These are phyloP conservation scores for Petunia hybrid DNA, from an alignment of 305 asterid species.

Conservation along the genomic window DNA sequence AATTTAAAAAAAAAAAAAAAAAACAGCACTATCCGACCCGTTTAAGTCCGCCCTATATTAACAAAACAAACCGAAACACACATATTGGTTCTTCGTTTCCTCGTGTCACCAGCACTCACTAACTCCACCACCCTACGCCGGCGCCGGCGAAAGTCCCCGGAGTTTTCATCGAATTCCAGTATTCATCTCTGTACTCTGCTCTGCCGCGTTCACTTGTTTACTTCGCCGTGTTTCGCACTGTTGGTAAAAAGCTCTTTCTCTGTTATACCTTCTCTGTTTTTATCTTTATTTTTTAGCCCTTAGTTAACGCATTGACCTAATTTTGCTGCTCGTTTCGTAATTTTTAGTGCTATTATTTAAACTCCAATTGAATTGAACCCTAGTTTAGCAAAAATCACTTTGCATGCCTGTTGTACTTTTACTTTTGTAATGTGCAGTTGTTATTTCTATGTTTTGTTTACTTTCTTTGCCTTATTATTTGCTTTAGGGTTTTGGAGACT, in stretches of 20 bases:
- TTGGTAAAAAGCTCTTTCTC: slow-evolving; percentile 19
- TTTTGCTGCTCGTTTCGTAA: background rate
- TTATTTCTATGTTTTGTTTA: background rate
- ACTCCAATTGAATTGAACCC: slow-evolving; percentile 26
- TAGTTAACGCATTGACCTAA: background rate
- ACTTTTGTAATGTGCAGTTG: slow-evolving; percentile 20
- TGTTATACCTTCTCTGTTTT: background rate
- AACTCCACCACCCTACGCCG: background rate
- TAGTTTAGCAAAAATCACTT: background rate
- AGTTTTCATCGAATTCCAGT: slow-evolving; percentile 13
- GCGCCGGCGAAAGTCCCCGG: background rate
- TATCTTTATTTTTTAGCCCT: background rate
- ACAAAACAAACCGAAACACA: slow-evolving; percentile 21
- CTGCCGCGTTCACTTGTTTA: background rate
- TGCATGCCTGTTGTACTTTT: slow-evolving; percentile 12
- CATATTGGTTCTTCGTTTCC: background rate
- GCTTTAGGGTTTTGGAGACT: slow-evolving; percentile 17
- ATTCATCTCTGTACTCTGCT: background rate
- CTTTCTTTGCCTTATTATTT: background rate
- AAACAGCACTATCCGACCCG: background rate
- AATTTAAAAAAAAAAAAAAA: background rate
- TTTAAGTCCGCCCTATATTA: slow-evolving; percentile 24
- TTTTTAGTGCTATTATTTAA: background rate
- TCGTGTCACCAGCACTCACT: slow-evolving; percentile 11
- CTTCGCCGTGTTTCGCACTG: background rate